phyloP scores from a whole-genome alignment of 2,329 filamentous ascomycete species.

The Claviceps quebecensis region DNA sequence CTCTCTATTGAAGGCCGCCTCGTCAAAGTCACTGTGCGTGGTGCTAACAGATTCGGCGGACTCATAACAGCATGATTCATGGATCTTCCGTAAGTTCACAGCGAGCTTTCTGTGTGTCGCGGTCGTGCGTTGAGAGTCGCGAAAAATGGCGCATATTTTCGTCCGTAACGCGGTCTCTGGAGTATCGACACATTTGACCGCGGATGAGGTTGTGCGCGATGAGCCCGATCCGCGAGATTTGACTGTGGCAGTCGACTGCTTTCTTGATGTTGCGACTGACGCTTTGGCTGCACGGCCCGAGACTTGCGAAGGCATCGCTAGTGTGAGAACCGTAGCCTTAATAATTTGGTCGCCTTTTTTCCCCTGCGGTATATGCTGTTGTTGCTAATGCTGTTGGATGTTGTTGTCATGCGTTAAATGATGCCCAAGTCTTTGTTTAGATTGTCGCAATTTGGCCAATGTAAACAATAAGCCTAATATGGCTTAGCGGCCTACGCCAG shows the following conservation, averaged over 20 bases:
- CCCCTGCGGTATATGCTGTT: neutral
- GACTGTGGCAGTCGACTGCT: conserved; percentile 22
- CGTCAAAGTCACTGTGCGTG: conserved; percentile 55
- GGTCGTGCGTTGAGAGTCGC: conserved; percentile 75
- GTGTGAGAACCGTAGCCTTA: neutral
- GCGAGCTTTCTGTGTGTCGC: conserved; percentile 82
- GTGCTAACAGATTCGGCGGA: conserved; percentile 37
- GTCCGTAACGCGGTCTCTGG: conserved; percentile 56
- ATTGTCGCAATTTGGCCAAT: conserved; percentile 12
- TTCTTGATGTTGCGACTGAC: conserved; percentile 27
- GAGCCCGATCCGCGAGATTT: conserved; percentile 29
- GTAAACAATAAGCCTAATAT: conserved; percentile 21
- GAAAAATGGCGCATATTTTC: conserved; percentile 59
- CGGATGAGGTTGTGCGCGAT: conserved; percentile 36
- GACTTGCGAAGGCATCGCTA: conserved; percentile 35
- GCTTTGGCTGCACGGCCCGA: conserved; percentile 32
- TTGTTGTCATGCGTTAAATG: neutral
- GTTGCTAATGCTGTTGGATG: neutral
- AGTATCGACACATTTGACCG: conserved; percentile 64
- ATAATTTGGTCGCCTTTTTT: neutral
- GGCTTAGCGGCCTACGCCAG: conserved; percentile 13
- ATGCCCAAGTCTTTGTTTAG: conserved; percentile 14
- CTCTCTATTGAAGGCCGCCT: conserved; percentile 78
- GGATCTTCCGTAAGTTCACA: conserved; percentile 76
- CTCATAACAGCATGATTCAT: conserved; percentile 68